Base-by-base conservation (phyloP, 768 basidiomycete species). In the Candolleomyces aberdarensis region DNA sequence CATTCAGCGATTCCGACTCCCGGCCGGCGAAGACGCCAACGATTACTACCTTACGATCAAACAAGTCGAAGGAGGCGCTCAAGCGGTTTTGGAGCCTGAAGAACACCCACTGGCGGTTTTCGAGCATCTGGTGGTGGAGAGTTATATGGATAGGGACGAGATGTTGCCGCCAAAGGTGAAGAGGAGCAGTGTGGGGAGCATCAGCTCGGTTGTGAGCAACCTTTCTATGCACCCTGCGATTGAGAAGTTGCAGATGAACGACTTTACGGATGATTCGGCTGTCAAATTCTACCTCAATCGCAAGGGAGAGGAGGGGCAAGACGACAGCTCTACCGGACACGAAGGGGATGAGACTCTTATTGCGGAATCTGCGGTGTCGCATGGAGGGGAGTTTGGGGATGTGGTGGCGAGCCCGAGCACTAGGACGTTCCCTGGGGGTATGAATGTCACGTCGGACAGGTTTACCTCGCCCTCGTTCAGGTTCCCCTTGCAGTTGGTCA, bases 221-320 rank as follows among this genome's bases (percentile, higher is more conserved):
- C 80, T 98, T 29, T 92, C 91, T 3, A 89, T 92, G 85, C 93
- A 98, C 69, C 96, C 96, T 17, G 96, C 97, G 15, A 99, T 98
- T 74, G 88, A 86, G 69, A 92, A 91, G 70, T 77, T 98, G 44
- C 86, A 91, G 49, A 96, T 97, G 94, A 97, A 96, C 67, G 97
- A 98, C 71, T 98, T 96, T 70, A 92, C 92, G 47, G 97, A 99
- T 66, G 97, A 98, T 70, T 94, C 95, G 3, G 88, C 90, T 0
- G 96, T 98, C 75, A 98, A 98, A 74, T 91, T 98, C 74, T 99
- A 97, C 74, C 74, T 98, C 64, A 94, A 98, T 71, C 80, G 92
- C 57, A 78, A 82, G 29, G 70, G 67, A 31, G 73, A 78, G 57
- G 71, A 74, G 8, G 70, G 71, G 15, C 74, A 63, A 1, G 81